These are phyloP conservation scores for Nyssa sinensis DNA, from an alignment of 148 eudicot species.

Conservation along the genomic window DNA sequence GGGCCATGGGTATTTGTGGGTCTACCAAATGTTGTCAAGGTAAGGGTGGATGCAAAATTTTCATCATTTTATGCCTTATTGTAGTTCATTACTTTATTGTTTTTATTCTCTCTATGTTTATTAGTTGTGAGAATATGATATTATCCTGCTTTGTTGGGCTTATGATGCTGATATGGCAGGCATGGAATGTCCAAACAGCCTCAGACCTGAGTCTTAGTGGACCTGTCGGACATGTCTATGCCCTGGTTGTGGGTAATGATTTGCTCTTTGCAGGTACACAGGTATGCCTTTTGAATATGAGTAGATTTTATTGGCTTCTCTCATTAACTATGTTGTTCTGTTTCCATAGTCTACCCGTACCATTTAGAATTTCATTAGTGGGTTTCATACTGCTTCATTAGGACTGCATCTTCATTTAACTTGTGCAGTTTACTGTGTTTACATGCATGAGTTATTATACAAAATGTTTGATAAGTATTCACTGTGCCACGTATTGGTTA, in stretches of 20 bases:
- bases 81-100: not conserved
- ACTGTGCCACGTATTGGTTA: not conserved
- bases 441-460: not conserved
- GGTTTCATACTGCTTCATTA: not conserved
- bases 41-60: slow-evolving; percentile 32
- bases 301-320: not conserved
- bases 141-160: not conserved
- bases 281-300: slow-evolving; percentile 35
- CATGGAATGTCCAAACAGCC: slow-evolving; percentile 77
- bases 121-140: not conserved
- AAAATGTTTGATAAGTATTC: not conserved
- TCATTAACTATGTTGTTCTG: not conserved
- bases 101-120: not conserved
- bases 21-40: slow-evolving; percentile 86
- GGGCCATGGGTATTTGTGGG: slow-evolving; percentile 97
- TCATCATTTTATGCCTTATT: not conserved
- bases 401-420: not conserved
- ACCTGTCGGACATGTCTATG: slow-evolving; percentile 92
- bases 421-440: not conserved
- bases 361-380: not conserved
- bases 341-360: not conserved
- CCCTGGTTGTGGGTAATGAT: slow-evolving; percentile 86
- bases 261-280: slow-evolving; percentile 86
- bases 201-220: slow-evolving; percentile 74
- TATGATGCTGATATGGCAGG: slow-evolving; percentile 42